Evolutionary conservation across 176 grass and related monocot genomes (phyloP).

Genomic region (Lolium rigidum): DNA sequence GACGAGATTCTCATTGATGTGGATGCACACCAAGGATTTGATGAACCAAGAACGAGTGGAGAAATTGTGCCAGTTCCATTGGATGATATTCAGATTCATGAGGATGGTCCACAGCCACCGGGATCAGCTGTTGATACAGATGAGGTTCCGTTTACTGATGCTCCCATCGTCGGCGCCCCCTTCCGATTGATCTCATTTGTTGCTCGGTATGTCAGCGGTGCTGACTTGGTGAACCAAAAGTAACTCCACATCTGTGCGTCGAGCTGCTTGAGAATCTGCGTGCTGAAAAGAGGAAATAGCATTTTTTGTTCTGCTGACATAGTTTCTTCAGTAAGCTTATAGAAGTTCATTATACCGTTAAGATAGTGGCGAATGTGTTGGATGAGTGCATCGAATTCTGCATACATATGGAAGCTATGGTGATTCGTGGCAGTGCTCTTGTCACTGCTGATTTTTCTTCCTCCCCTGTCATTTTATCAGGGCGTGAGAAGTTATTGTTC

Average conservation of each 20-base stretch:
- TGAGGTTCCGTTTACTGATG: conserved; percentile 74
- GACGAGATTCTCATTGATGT: conserved; percentile 37
- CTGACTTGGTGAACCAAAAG: conserved; percentile 80
- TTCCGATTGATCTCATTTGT: conserved; percentile 95
- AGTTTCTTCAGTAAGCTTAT: conserved; percentile 17
- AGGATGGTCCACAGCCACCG: conserved; percentile 36
- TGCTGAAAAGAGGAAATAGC: conserved; percentile 5
- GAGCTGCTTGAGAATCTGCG: conserved; percentile 31
- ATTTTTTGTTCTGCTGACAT: conserved; percentile 24
- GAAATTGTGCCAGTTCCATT: conserved; percentile 66
- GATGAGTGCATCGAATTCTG: conserved; percentile 24
- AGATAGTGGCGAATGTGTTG: conserved; percentile 34
- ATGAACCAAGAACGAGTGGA: conserved; percentile 53
- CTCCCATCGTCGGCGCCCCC: conserved; percentile 83
- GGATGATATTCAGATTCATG: conserved; percentile 78
- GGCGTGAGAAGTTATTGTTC: conserved; percentile 16
- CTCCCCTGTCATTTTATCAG: conserved; percentile 32
- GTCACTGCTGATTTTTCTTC: conserved; percentile 31
- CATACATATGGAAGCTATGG: conserved; percentile 43
- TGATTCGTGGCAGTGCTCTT: conserved; percentile 29
- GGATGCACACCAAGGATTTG: conserved; percentile 47
- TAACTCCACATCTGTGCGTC: conserved; percentile 15
- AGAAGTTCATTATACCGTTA: conserved; percentile 5
- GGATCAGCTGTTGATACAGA: conserved; percentile 37
- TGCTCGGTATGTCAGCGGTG: conserved; percentile 84